Conservation (phyloP, 305 asterid species). For the Fraxinus angustifolia region DNA sequence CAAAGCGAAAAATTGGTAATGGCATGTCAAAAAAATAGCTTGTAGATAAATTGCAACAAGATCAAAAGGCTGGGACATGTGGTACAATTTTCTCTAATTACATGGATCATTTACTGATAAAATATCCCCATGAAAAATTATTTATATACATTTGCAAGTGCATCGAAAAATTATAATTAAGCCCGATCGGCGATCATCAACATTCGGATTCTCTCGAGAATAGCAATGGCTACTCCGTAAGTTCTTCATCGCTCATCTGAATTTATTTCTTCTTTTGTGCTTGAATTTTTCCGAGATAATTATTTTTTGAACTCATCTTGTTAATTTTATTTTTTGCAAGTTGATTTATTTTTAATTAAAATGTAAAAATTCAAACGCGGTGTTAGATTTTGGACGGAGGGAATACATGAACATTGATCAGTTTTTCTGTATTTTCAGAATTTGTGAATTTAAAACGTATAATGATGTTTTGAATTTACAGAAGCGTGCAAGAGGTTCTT, state of each 20-base stretch:
- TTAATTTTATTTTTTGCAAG: neutral
- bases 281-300: neutral
- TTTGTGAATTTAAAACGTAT: neutral
- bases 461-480: conserved; percentile 26
- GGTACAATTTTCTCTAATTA: neutral
- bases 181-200: neutral
- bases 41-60: neutral
- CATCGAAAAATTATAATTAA: neutral
- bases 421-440: neutral
- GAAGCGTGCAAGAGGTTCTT: conserved; percentile 45
- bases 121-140: neutral
- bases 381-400: neutral
- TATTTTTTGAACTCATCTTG: neutral
- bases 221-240: conserved; percentile 41
- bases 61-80: neutral
- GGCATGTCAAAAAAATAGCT: neutral
- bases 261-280: neutral
- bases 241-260: neutral
- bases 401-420: neutral
- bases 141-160: neutral
- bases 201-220: neutral
- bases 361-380: neutral
- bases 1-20: neutral
- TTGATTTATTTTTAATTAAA: neutral
- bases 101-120: neutral